A percentile compares a stretch with the other conserved stretches of the same genome.
Conservation (phyloP, 1,284 basidiomycete genomes). For the Puccinia hordei region DNA sequence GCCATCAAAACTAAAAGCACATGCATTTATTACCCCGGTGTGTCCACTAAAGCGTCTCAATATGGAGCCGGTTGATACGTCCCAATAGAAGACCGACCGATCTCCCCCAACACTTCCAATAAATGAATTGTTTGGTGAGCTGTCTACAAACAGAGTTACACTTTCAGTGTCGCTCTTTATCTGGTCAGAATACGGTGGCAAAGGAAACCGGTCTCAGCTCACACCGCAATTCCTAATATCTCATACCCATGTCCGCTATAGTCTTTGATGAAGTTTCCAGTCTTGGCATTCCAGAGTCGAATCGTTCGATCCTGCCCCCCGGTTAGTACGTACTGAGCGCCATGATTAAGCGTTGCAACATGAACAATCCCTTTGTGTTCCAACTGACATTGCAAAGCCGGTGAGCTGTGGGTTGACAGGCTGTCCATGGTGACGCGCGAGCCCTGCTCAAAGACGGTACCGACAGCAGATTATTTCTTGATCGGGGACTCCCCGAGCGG, state of each 20-base stretch:
- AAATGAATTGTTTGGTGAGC: constrained; percentile 85
- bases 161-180: neutral
- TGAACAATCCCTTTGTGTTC: constrained; percentile 41
- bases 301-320: constrained; percentile 88
- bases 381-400: constrained; percentile 15
- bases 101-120: constrained; percentile 94
- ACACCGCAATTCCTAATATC: constrained; percentile 86
- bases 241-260: constrained; percentile 92
- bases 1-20: constrained; percentile 84
- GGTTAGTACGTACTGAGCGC: constrained; percentile 80
- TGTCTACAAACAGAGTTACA: constrained; percentile 58
- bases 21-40: constrained; percentile 82
- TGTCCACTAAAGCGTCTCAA: constrained; percentile 81
- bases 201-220: constrained; percentile 57
- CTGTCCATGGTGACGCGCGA: no score
- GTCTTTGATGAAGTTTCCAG: constrained; percentile 82
- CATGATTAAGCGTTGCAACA: constrained; percentile 44
- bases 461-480: no score
- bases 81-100: constrained; percentile 89
- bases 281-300: constrained; percentile 68
- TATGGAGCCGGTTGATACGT: constrained; percentile 82
- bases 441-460: no score
- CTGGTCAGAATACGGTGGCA: neutral
- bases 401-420: neutral
- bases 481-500: no score